Conservation (phyloP, 192 early-diverging fungal species). For the Podila horticola region DNA sequence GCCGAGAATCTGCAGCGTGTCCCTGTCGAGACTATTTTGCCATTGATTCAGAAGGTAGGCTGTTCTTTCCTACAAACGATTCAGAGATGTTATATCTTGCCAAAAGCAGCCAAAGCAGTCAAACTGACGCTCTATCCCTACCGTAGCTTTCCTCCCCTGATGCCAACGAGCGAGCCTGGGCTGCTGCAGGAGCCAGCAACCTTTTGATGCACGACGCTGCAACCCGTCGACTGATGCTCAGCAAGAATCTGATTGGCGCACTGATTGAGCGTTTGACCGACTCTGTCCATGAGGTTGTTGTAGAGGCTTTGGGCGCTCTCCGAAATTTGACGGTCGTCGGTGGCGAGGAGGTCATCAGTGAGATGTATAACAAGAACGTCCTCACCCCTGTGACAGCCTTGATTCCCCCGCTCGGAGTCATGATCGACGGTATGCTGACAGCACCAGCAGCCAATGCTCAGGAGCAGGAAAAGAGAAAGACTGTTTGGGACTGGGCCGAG, state of each 20-base stretch:
- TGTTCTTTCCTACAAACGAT: background rate
- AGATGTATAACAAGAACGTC: slow-evolving; percentile 65
- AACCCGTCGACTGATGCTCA: slow-evolving; percentile 80
- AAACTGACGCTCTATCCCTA: background rate
- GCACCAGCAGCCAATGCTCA: slow-evolving; percentile 19
- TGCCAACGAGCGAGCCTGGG: slow-evolving; percentile 86
- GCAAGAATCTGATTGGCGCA: slow-evolving; percentile 69
- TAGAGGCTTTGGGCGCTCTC: slow-evolving; percentile 80
- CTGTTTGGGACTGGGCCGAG: slow-evolving; percentile 67
- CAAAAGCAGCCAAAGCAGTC: background rate
- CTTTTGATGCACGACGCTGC: slow-evolving; percentile 70
- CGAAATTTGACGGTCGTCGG: slow-evolving; percentile 69
- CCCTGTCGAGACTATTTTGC: slow-evolving; percentile 45
- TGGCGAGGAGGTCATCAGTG: slow-evolving; percentile 64
- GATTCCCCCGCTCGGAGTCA: slow-evolving; percentile 54
- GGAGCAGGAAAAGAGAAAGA: slow-evolving; percentile 53
- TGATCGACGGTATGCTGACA: slow-evolving; percentile 32
- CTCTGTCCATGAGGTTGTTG: slow-evolving; percentile 73
- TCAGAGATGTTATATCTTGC: background rate
- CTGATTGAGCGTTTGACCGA: slow-evolving; percentile 82
- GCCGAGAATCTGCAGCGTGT: slow-evolving; percentile 15
- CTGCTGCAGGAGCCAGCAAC: slow-evolving; percentile 87
- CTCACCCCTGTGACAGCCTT: slow-evolving; percentile 61
- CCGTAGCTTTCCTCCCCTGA: slow-evolving; percentile 70
- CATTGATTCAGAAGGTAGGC: slow-evolving; percentile 44